These are phyloP conservation scores for Albugo laibachii DNA, from an alignment of 352 stramenopile species.

Conservation along the genomic window DNA sequence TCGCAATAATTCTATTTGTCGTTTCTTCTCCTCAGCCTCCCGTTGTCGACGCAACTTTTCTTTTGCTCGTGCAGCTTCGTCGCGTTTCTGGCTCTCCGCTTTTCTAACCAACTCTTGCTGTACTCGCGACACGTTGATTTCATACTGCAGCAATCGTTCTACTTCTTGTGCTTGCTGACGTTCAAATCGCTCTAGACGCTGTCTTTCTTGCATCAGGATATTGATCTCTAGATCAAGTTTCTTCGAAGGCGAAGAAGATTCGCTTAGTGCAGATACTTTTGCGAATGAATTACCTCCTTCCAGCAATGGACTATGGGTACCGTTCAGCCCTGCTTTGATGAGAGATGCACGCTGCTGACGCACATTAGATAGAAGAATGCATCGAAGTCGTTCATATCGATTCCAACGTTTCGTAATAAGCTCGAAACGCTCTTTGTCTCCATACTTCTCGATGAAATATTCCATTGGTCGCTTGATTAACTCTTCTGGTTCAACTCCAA, in stretches of 20 bases:
- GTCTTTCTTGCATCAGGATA: constrained; percentile 25
- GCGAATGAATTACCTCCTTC: constrained; percentile 27
- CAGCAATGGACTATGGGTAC: constrained; percentile 1
- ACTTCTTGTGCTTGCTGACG: constrained; percentile 27
- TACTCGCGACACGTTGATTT: constrained; percentile 21
- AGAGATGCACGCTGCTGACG: constrained; percentile 30
- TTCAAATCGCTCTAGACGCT: constrained; percentile 23
- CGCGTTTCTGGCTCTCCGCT: constrained; percentile 5
- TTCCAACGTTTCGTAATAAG: constrained; percentile 32
- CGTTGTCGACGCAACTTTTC: not conserved
- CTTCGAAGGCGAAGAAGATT: constrained; percentile 12
- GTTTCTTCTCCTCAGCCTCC: not conserved
- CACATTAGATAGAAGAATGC: constrained; percentile 24
- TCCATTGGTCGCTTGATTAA: constrained; percentile 29
- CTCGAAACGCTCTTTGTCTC: constrained; percentile 10
- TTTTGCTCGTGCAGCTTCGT: constrained; percentile 18
- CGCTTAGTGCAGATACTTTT: constrained; percentile 14
- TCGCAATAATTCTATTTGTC: too few species aligned
- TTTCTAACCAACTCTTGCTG: constrained; percentile 27
- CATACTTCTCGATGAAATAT: constrained; percentile 24
- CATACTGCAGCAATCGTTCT: constrained; percentile 25
- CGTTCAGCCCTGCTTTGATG: constrained; percentile 24
- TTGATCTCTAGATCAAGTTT: constrained; percentile 12
- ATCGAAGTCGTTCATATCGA: constrained; percentile 34
- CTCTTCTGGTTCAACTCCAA: constrained; percentile 44